These are phyloP conservation scores for Lathyrus sativus DNA, from an alignment of 306 rosid species.

Conservation along the genomic window DNA sequence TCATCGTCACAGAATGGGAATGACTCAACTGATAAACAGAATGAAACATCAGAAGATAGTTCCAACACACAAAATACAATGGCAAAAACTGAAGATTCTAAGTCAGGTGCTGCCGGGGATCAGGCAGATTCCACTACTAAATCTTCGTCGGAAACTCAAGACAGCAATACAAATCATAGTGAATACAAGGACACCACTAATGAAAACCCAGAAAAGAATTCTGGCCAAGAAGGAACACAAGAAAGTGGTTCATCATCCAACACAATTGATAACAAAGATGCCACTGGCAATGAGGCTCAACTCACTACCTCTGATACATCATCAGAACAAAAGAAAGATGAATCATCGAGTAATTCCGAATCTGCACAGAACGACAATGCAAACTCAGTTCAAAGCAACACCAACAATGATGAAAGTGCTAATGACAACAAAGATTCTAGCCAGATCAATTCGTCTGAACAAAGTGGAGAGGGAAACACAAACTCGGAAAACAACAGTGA, in stretches of 20 bases:
- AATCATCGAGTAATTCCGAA: constrained; percentile 42
- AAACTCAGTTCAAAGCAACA: constrained; percentile 43
- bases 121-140: constrained; percentile 48
- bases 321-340: constrained; percentile 54
- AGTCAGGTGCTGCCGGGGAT: constrained; percentile 37
- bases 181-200: constrained; percentile 45
- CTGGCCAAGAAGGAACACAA: constrained; percentile 43
- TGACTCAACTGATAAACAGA: constrained; percentile 42
- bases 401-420: constrained; percentile 44
- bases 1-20: constrained; percentile 36
- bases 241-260: constrained; percentile 45
- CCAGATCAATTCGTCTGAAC: constrained; percentile 44
- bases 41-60: constrained; percentile 47
- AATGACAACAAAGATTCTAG: constrained; percentile 41
- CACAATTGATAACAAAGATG: constrained; percentile 44
- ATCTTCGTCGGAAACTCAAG: constrained; percentile 39
- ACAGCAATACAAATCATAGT: constrained; percentile 39
- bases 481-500: constrained; percentile 46
- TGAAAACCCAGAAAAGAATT: constrained; percentile 40
- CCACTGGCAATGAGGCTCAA: constrained; percentile 46
- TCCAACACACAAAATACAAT: constrained; percentile 39
- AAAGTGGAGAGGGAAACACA: constrained; percentile 48
- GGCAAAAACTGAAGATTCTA: constrained; percentile 30
- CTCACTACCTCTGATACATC: constrained; percentile 56
- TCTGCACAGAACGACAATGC: constrained; percentile 44